Conservation (phyloP, 179 eudicot genomes). For the Spergularia azorica region DNA sequence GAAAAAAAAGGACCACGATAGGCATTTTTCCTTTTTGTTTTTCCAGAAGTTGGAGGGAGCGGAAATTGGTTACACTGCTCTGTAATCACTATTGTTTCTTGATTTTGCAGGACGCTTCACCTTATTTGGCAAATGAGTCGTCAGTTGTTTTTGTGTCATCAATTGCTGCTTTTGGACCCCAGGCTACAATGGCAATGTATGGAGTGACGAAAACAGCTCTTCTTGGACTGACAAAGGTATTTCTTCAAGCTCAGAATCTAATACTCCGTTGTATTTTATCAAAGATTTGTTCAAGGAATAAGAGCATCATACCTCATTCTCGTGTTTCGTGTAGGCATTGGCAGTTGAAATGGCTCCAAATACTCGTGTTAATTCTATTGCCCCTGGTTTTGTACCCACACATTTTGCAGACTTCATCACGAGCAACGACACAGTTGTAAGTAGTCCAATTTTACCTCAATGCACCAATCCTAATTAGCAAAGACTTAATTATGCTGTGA, state of each 20-base stretch:
- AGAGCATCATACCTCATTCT: not conserved
- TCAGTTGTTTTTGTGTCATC: slow-evolving; percentile 81
- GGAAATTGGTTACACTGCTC: too few species aligned
- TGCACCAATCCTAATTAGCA: not conserved
- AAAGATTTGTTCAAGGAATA: not conserved
- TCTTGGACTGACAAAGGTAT: slow-evolving; percentile 92
- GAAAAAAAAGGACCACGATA: too few species aligned
- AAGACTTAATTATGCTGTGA: not conserved
- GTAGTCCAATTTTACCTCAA: slow-evolving; percentile 14
- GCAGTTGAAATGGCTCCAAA: slow-evolving; percentile 51
- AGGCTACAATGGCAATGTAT: slow-evolving; percentile 67
- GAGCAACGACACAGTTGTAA: slow-evolving; percentile 46
- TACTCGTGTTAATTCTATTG: slow-evolving; percentile 50
- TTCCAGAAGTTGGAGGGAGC: not conserved
- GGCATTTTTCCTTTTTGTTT: not conserved
- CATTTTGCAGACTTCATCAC: slow-evolving; percentile 54
- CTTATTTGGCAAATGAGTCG: slow-evolving; percentile 65
- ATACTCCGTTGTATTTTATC: not conserved
- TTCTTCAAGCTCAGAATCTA: slow-evolving; percentile 7
- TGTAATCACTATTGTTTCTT: not conserved
- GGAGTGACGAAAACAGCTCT: slow-evolving; percentile 95
- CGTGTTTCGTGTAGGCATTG: slow-evolving; percentile 32
- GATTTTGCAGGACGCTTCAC: slow-evolving; percentile 74
- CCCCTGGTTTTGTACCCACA: slow-evolving; percentile 51
- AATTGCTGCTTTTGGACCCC: slow-evolving; percentile 60